These are phyloP conservation scores for Elsinoe arachidis DNA, from an alignment of 2,329 filamentous ascomycete species.

Conservation along the genomic window DNA sequence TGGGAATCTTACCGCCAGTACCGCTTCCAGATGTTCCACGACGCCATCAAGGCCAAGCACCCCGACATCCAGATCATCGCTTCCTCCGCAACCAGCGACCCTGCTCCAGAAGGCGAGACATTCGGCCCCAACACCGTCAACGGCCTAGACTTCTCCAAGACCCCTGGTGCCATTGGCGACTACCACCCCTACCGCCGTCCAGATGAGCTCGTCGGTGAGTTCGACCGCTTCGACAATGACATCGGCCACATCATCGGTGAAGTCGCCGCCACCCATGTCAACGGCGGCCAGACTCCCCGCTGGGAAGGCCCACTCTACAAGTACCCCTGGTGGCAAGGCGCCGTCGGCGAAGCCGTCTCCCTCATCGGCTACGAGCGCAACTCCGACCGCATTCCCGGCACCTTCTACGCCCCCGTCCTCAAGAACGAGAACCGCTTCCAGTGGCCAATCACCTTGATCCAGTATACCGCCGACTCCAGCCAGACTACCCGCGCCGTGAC, in stretches of 20 bases:
- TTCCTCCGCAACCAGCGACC: slow-evolving; percentile 27
- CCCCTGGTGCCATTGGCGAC: slow-evolving; percentile 21
- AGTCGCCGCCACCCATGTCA: slow-evolving; percentile 44
- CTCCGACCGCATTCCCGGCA: slow-evolving; percentile 48
- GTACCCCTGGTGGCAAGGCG: slow-evolving; percentile 41
- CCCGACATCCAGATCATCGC: slow-evolving; percentile 50
- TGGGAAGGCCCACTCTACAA: slow-evolving; percentile 35
- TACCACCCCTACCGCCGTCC: slow-evolving; percentile 26
- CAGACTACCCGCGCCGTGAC: slow-evolving; percentile 25
- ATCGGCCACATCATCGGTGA: slow-evolving; percentile 42
- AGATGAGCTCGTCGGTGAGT: slow-evolving; percentile 23
- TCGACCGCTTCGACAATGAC: slow-evolving; percentile 39
- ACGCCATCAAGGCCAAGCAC: slow-evolving; percentile 49
- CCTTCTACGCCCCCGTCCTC: slow-evolving; percentile 36
- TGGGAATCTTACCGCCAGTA: slow-evolving; percentile 32
- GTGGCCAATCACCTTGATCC: slow-evolving; percentile 31
- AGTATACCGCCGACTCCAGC: slow-evolving; percentile 32
- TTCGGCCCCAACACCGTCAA: slow-evolving; percentile 14
- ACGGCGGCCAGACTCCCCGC: slow-evolving; percentile 42
- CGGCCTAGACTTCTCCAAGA: slow-evolving; percentile 16
- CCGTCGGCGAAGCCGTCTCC: slow-evolving; percentile 57
- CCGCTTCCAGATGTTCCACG: slow-evolving; percentile 51
- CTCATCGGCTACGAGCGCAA: slow-evolving; percentile 59
- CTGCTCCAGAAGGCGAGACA: slow-evolving; percentile 18
- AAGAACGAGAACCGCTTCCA: slow-evolving; percentile 25